Evolutionary conservation across 768 basidiomycete species (phyloP), one percentile per base, ranked within the genome.

Genomic region (Leccinellum rugosiceps): DNA sequence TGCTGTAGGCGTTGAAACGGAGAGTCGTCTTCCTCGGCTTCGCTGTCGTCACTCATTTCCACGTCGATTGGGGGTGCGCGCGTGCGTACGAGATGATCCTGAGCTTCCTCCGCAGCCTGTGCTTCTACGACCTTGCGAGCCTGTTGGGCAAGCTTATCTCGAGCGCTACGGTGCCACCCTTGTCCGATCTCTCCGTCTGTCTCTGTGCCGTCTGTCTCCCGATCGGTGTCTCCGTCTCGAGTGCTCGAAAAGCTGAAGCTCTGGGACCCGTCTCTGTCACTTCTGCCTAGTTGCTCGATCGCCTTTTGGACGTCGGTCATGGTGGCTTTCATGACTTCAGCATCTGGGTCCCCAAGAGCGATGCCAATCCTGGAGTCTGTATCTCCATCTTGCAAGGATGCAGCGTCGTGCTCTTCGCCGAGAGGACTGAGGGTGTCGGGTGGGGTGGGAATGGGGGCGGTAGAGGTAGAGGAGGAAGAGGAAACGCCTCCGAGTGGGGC

Each of bases 301-400:
- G 92, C 93, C 61, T 90, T 77, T 71, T 96, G 90, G 6, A 96
- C 90, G 56, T 95, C 92, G 3, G 88, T 92, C 80, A 95, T 80
- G 2, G 93, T 96, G 2, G 87, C 90, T 38, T 83, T 83, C 90
- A 96, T 93, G 56, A 89, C 82, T 58, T 83, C 83, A 14, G 75
- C 49, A 52, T 55, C 67, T 41, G 58, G 68, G 44, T 55, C 70
- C 49, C 60, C 72, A 30, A 58, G 60, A 31, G 63, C 61, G 14
- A 76, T 68, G 13, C 63, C 67, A 53, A 67, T 65, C 44, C 61
- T 67, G n/a, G 69, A 59, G 10, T 65, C 59, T 6, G 64, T 10
- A 23, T 70, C 68, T 26, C 9, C 58, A 56, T 64, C 63, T 3
- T 30, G 63, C 17, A 73, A 66, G 32, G 76, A 72, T 34, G 75